Evolutionary conservation across 2,329 filamentous ascomycete genomes (phyloP).

Genomic region (Aspergillus brasiliensis): DNA sequence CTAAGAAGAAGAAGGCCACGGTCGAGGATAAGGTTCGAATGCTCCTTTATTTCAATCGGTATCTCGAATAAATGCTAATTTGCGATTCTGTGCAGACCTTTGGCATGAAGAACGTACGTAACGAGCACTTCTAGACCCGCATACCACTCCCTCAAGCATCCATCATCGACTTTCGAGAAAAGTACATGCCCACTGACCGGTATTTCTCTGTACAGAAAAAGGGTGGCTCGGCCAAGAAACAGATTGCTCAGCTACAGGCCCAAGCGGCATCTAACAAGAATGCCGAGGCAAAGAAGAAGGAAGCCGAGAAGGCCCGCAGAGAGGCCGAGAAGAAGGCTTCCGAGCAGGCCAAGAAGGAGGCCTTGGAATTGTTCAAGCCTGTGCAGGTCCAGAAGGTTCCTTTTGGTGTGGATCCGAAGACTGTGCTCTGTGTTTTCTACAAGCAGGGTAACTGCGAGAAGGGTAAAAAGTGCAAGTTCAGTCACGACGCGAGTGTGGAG

Average conservation of each 20-base stretch:
- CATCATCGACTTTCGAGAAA: background rate
- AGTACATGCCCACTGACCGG: conserved; percentile 21
- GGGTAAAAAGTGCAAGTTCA: conserved; percentile 97
- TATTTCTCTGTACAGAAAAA: conserved; percentile 67
- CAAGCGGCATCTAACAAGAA: conserved; percentile 73
- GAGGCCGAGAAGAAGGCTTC: conserved; percentile 90
- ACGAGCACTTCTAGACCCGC: conserved; percentile 4
- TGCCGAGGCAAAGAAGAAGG: conserved; percentile 84
- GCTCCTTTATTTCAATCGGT: conserved; percentile 12
- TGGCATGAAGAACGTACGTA: conserved; percentile 89
- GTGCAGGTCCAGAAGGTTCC: conserved; percentile 97
- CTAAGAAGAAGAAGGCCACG: conserved; percentile 52
- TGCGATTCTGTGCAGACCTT: conserved; percentile 64
- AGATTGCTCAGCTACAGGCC: conserved; percentile 80
- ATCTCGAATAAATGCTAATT: conserved; percentile 11
- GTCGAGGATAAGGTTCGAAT: conserved; percentile 75
- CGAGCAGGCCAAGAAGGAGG: conserved; percentile 79
- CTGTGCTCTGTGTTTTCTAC: conserved; percentile 92
- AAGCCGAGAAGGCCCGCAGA: conserved; percentile 63
- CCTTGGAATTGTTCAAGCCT: conserved; percentile 81
- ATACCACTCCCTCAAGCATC: background rate
- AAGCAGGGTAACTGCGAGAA: conserved; percentile 98
- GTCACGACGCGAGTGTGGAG: conserved; percentile 85
- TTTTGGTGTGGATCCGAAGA: conserved; percentile 97
- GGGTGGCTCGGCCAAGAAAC: conserved; percentile 83